Evolutionary conservation across 2,329 filamentous ascomycete species (phyloP).

Genomic region (Phialocephala sp.): DNA sequence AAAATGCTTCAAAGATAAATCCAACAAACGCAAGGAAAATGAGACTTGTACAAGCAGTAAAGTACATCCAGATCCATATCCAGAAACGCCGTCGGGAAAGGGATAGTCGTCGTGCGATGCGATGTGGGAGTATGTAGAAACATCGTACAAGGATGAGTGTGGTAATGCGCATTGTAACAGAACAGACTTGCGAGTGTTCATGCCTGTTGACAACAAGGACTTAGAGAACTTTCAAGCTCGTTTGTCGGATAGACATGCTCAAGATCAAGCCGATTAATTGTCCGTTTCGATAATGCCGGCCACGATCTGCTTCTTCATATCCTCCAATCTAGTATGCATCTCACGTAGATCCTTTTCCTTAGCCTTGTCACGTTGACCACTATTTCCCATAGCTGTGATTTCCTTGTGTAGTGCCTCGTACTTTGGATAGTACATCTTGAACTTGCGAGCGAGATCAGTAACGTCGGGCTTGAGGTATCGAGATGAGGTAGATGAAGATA

Average conservation of each 20-base stretch:
- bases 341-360: constrained; percentile 57
- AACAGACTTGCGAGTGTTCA: not conserved
- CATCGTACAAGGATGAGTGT: not conserved
- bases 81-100: not conserved
- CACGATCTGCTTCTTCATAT: constrained; percentile 63
- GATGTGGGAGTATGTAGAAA: not conserved
- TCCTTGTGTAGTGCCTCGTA: constrained; percentile 64
- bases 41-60: constrained; percentile 4
- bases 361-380: constrained; percentile 53
- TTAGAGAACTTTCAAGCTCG: not conserved
- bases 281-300: constrained; percentile 33
- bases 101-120: not conserved
- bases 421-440: constrained; percentile 60
- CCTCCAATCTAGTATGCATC: constrained; percentile 59
- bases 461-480: constrained; percentile 52
- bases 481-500: constrained; percentile 26
- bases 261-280: not conserved
- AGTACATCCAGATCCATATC: constrained; percentile 3
- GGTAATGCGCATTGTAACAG: not conserved
- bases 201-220: not conserved
- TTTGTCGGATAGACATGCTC: not conserved
- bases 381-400: constrained; percentile 49
- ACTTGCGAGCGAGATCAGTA: constrained; percentile 58
- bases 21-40: not conserved
- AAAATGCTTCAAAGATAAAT: not conserved